A percentile compares a stretch with the other conserved stretches of the same genome.
phyloP scores from a whole-genome alignment of 2,329 filamentous ascomycete genomes.

The Colletotrichum liaoningense region DNA sequence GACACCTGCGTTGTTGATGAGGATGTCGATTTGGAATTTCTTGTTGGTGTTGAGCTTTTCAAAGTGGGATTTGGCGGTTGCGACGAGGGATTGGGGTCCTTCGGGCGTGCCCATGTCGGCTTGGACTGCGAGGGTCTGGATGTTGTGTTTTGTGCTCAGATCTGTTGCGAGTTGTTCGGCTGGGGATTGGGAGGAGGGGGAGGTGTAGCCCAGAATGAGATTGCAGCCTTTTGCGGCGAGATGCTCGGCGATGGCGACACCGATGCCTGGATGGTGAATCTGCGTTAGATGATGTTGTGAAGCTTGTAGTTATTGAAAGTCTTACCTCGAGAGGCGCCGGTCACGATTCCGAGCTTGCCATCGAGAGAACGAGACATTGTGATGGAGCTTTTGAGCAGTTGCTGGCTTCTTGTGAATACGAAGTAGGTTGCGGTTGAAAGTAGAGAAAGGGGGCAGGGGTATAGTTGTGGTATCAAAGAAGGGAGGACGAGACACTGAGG shows the following conservation, averaged over 20 bases:
- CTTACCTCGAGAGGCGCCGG: slow-evolving; percentile 81
- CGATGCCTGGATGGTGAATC: slow-evolving; percentile 71
- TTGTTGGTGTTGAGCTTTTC: slow-evolving; percentile 46
- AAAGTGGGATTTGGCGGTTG: slow-evolving; percentile 62
- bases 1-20: slow-evolving; percentile 88
- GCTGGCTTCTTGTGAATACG: background rate
- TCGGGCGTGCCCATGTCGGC: slow-evolving; percentile 76
- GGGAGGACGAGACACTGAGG: background rate
- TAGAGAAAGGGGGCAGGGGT: background rate
- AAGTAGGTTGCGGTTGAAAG: background rate
- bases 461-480: background rate
- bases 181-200: slow-evolving; percentile 47
- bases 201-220: slow-evolving; percentile 78
- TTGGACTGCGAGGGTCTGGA: slow-evolving; percentile 73
- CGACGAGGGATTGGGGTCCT: slow-evolving; percentile 70
- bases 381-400: background rate
- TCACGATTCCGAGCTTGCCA: slow-evolving; percentile 83
- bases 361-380: slow-evolving; percentile 63
- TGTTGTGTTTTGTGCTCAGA: slow-evolving; percentile 67
- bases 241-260: slow-evolving; percentile 71
- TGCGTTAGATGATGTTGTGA: background rate
- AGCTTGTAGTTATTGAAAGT: background rate
- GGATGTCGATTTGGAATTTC: slow-evolving; percentile 78
- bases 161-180: slow-evolving; percentile 72
- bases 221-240: slow-evolving; percentile 78